These are phyloP conservation scores for Neonectria ditissima DNA, from an alignment of 2,329 filamentous ascomycete species.

Conservation along the genomic window DNA sequence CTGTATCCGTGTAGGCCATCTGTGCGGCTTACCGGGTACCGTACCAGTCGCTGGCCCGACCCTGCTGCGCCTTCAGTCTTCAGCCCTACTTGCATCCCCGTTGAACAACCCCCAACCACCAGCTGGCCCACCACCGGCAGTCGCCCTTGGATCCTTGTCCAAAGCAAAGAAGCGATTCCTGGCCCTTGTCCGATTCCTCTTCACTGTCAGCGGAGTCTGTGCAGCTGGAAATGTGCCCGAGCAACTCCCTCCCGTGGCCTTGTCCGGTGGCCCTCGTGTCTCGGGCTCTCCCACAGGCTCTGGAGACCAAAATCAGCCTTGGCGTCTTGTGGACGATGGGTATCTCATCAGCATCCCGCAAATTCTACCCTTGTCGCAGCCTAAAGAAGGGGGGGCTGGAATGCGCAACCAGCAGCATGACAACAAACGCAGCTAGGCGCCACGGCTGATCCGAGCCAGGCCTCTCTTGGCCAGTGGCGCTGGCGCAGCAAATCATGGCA, in stretches of 20 bases:
- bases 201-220: not conserved
- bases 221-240: not conserved
- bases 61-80: constrained; percentile 25
- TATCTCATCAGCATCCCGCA: not conserved
- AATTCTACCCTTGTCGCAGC: not conserved
- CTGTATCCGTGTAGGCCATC: not conserved
- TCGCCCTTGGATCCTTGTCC: not conserved
- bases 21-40: not conserved
- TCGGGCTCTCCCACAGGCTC: constrained; percentile 2
- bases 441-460: constrained; percentile 4
- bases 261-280: constrained; percentile 12
- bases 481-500: constrained; percentile 24
- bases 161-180: not conserved
- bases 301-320: not conserved
- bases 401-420: not conserved
- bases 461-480: constrained; percentile 18
- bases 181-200: no score
- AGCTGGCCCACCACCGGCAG: no score
- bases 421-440: constrained; percentile 24
- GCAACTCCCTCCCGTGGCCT: constrained; percentile 12
- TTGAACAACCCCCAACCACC: not conserved
- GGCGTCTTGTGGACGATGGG: not conserved
- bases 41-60: not conserved
- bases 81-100: constrained; percentile 21
- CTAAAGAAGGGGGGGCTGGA: constrained; percentile 11